These are phyloP conservation scores for Taphrina confusa DNA, from an alignment of 1,139 yeast genomes.

Conservation along the genomic window DNA sequence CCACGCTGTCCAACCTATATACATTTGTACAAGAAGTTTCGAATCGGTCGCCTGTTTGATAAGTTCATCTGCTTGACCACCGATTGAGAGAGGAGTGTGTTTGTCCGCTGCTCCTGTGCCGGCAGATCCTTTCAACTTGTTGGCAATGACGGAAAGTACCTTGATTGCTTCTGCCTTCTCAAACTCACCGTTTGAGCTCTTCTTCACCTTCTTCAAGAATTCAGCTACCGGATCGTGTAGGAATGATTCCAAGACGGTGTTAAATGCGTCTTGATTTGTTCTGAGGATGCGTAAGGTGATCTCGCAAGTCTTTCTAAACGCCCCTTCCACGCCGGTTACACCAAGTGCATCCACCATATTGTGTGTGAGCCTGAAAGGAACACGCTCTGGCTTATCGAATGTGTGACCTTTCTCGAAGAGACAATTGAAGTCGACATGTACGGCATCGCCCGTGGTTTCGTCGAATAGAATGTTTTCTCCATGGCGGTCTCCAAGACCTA, in stretches of 20 bases:
- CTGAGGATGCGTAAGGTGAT: slow-evolving; percentile 74
- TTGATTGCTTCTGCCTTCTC: slow-evolving; percentile 41
- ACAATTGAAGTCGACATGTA: slow-evolving; percentile 97
- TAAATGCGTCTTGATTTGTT: slow-evolving; percentile 78
- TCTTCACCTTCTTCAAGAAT: slow-evolving; percentile 46
- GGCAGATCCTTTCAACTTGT: slow-evolving; percentile 78
- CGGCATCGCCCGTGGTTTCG: slow-evolving; percentile 70
- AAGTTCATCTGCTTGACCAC: slow-evolving; percentile 88
- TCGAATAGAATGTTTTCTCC: slow-evolving; percentile 84
- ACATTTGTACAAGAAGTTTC: slow-evolving; percentile 79
- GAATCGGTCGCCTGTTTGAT: slow-evolving; percentile 79
- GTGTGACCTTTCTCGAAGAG: slow-evolving; percentile 67
- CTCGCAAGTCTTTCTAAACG: slow-evolving; percentile 78
- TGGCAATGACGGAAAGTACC: slow-evolving; percentile 72
- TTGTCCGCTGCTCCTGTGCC: slow-evolving; percentile 67
- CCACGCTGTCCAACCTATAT: slow-evolving; percentile 58
- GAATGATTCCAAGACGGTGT: slow-evolving; percentile 90
- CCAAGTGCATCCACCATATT: slow-evolving; percentile 93
- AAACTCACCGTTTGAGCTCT: slow-evolving; percentile 39
- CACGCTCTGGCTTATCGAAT: slow-evolving; percentile 80
- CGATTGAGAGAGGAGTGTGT: slow-evolving; percentile 73
- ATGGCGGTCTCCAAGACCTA: slow-evolving; percentile 85
- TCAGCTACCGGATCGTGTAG: slow-evolving; percentile 88
- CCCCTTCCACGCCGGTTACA: slow-evolving; percentile 84
- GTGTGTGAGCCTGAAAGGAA: slow-evolving; percentile 87